phyloP scores from a whole-genome alignment of 2,329 filamentous ascomycete genomes.

The Trichocomaceae sp. region DNA sequence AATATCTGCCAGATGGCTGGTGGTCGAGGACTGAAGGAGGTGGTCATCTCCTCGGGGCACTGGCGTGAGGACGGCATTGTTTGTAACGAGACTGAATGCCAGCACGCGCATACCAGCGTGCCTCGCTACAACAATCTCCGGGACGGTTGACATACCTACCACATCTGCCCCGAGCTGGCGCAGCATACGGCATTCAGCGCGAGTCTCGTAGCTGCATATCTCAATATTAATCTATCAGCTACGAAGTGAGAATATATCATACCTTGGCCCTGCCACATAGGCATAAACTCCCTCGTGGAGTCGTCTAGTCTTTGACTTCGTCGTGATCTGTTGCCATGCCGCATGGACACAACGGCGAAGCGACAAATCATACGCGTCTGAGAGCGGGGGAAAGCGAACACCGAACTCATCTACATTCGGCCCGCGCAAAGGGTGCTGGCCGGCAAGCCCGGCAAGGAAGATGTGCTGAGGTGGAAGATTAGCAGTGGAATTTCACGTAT shows the following conservation, averaged over 20 bases:
- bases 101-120: slow-evolving; percentile 58
- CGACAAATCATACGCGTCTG: slow-evolving; percentile 60
- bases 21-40: slow-evolving; percentile 45
- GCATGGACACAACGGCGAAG: slow-evolving; percentile 52
- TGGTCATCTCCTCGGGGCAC: slow-evolving; percentile 53
- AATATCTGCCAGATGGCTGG: slow-evolving; percentile 47
- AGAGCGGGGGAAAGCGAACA: slow-evolving; percentile 56
- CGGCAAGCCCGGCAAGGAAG: slow-evolving; percentile 56
- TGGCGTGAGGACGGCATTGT: slow-evolving; percentile 55
- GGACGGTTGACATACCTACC: slow-evolving; percentile 66
- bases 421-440: slow-evolving; percentile 55
- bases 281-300: slow-evolving; percentile 62
- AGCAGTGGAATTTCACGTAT: slow-evolving; percentile 9
- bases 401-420: slow-evolving; percentile 59
- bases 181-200: slow-evolving; percentile 59
- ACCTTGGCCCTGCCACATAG: slow-evolving; percentile 58
- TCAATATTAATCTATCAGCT: slow-evolving; percentile 13
- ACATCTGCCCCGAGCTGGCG: slow-evolving; percentile 57
- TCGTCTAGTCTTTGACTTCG: slow-evolving; percentile 38
- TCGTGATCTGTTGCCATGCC: slow-evolving; percentile 48
- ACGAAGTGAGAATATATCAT: slow-evolving; percentile 21
- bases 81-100: slow-evolving; percentile 61
- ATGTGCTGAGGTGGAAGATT: slow-evolving; percentile 45
- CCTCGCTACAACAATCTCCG: slow-evolving; percentile 60
- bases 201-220: slow-evolving; percentile 52